These are phyloP conservation scores for Kokia cookei DNA, from an alignment of 441 rosid genomes.

Conservation along the genomic window DNA sequence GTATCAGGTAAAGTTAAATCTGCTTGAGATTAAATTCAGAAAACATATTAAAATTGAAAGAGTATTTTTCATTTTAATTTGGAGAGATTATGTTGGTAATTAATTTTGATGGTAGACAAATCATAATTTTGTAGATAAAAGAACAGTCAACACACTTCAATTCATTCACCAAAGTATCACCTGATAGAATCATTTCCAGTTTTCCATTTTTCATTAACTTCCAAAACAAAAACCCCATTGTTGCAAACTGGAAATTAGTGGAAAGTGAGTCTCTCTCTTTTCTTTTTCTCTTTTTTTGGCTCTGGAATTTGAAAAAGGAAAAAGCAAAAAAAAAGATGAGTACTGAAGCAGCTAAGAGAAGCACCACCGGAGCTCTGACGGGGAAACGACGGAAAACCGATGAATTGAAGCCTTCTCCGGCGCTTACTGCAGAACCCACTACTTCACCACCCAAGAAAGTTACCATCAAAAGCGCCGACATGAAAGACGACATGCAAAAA, in stretches of 20 bases:
- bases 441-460: slow-evolving; percentile 41
- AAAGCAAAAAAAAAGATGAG: slow-evolving; percentile 19
- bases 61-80: too few relatives aligned
- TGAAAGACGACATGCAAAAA: slow-evolving; percentile 92
- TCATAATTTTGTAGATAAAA: background rate
- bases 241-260: too few relatives aligned
- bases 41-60: too few relatives aligned
- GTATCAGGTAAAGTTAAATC: too few relatives aligned
- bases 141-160: too few relatives aligned
- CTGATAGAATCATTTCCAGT: background rate
- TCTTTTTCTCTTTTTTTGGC: background rate
- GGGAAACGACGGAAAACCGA: slow-evolving; percentile 42
- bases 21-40: too few relatives aligned
- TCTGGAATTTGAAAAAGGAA: too few relatives aligned
- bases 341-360: slow-evolving; percentile 40
- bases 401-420: slow-evolving; percentile 42
- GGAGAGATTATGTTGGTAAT: too few relatives aligned
- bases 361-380: slow-evolving; percentile 32
- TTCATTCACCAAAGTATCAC: background rate
- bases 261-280: background rate
- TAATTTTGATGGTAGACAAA: too few relatives aligned
- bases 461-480: slow-evolving; percentile 90
- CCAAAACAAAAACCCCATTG: background rate
- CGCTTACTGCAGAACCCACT: slow-evolving; percentile 19
- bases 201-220: too few relatives aligned